Evolutionary conservation across 305 asterid species (phyloP), one percentile per base, ranked within the genome.

Genomic region (Striga hermonthica): DNA sequence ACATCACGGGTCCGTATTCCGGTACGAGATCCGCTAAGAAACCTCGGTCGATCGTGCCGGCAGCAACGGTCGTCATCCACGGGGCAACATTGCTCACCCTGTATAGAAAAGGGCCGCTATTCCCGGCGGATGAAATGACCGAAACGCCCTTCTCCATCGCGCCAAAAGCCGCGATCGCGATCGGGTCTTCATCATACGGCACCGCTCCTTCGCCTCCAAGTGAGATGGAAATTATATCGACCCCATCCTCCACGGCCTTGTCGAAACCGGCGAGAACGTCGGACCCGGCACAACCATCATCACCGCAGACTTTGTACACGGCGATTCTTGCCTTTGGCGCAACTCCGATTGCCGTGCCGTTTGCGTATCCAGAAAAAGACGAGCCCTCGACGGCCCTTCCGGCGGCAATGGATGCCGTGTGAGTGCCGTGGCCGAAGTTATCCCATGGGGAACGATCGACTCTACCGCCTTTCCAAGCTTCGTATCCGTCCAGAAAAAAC

Each of bases 271-370:
- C 76, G 45, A 90, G 91, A 1, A 90, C 84, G 45, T 88, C 96
- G 0, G 96, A 57, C 84, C 92, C 79, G 68, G 45, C 97, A 87
- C 97, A 96, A 4, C 58, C 49, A 74, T 76, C 97, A 2, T 22
- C 31, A 22, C 96, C 86, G 72, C 98, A 91, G 8, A 88, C 75
- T 61, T 91, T 91, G 41, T 91, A 91, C 5, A 62, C 83, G 0
- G 98, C 95, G 3, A 91, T 59, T 0, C 98, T 73, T 0, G 96
- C 92, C 36, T 86, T 91, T 0, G 98, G 96, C 4, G 95, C 94
- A 4, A 87, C 81, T 4, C 98, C 98, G 1, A 74, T 77, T 0
- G 98, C 95, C 0, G 81, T 79, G 1, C 96, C 98, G 3, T 40
- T 34, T 0, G 90, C 98, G 3, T 78, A 80, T 0, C 95, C 95